Percentiles rank a stretch among this genome's conserved stretches.
These are phyloP conservation scores for Trametes villosa DNA, from an alignment of 768 basidiomycete genomes.

Conservation along the genomic window DNA sequence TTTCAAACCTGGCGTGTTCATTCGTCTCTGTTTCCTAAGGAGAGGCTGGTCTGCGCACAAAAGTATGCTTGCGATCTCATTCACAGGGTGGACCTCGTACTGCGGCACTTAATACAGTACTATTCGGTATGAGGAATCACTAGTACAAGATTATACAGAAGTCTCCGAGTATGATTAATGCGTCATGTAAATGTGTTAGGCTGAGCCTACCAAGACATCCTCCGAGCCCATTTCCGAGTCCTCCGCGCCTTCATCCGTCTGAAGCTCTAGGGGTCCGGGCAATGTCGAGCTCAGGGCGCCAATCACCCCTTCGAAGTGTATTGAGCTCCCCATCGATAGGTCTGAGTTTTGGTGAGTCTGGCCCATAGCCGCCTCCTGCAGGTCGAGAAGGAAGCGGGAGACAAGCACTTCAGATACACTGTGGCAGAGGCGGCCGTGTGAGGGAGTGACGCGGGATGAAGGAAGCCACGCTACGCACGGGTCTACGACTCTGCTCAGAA, in stretches of 20 bases:
- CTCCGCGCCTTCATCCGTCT: background rate
- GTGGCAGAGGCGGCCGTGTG: background rate
- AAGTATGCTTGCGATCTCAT: too few species aligned
- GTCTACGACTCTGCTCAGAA: background rate
- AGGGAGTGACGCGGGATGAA: background rate
- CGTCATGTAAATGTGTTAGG: too few species aligned
- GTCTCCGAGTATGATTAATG: too few species aligned
- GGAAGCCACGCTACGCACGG: background rate
- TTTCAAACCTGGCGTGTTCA: too few species aligned
- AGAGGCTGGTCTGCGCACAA: too few species aligned
- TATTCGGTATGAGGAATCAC: too few species aligned
- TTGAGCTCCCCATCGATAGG: background rate
- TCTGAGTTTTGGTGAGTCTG: background rate
- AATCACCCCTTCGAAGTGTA: background rate
- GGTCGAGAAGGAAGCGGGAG: background rate
- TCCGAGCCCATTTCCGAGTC: background rate
- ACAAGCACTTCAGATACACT: background rate
- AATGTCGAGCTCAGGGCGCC: background rate
- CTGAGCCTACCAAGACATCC: too few species aligned
- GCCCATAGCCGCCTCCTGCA: background rate
- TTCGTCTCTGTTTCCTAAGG: too few species aligned
- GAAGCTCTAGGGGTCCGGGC: background rate
- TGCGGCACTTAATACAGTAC: too few species aligned
- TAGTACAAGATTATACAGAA: too few species aligned
- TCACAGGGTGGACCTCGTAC: too few species aligned